Conservation (phyloP, 2,329 filamentous ascomycete species). For the Ceratocystis alfenasii region DNA sequence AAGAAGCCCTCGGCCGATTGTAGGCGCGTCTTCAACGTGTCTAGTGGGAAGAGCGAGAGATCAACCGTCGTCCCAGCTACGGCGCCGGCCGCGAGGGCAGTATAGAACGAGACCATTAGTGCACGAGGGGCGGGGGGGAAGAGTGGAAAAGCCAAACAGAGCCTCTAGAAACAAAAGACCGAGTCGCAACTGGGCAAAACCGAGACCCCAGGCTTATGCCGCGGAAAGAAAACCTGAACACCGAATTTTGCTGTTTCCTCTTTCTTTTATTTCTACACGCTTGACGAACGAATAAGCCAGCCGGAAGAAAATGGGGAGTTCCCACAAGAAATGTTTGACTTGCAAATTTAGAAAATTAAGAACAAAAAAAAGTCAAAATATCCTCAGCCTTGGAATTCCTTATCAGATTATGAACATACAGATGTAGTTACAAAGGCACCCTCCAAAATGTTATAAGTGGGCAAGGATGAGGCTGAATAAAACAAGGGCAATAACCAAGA, state of each 20-base stretch:
- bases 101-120: slow-evolving; percentile 39
- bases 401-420: not conserved
- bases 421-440: not conserved
- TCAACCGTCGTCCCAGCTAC: slow-evolving; percentile 93
- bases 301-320: too few relatives aligned
- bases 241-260: too few relatives aligned
- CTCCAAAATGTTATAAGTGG: not conserved
- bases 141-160: not conserved
- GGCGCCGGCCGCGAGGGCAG: slow-evolving; percentile 65
- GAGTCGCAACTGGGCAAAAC: not conserved
- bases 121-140: not conserved
- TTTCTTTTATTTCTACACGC: too few relatives aligned
- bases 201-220: not conserved
- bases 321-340: too few relatives aligned
- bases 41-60: slow-evolving; percentile 91
- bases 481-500: not conserved
- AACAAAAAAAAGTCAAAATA: not conserved
- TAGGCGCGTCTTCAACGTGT: slow-evolving; percentile 95
- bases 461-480: not conserved
- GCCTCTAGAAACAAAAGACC: not conserved
- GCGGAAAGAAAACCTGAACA: too few relatives aligned
- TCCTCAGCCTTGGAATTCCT: not conserved
- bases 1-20: slow-evolving; percentile 72
- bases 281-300: too few relatives aligned
- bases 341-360: not conserved